These are phyloP conservation scores for Pseudoneurospora amorphoporcata DNA, from an alignment of 495 filamentous ascomycete species.

Conservation along the genomic window DNA sequence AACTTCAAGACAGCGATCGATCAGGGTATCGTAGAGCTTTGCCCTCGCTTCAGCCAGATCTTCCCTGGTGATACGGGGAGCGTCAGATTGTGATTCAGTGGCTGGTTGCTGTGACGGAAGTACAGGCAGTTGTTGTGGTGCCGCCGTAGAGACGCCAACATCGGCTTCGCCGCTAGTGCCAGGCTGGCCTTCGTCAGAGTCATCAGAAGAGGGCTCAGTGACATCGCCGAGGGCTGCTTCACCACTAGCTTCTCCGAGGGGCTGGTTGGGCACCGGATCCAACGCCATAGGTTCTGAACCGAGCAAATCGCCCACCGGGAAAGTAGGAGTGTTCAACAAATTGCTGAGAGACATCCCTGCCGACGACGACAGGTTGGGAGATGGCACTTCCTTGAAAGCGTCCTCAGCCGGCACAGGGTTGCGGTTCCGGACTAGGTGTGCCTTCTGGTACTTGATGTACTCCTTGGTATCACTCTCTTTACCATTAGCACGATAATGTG, in stretches of 20 bases:
- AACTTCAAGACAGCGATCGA: slow-evolving; percentile 83
- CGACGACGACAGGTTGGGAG: slow-evolving; percentile 6
- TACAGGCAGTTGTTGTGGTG: neutral
- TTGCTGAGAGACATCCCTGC: slow-evolving; percentile 2
- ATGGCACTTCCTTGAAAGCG: slow-evolving; percentile 10
- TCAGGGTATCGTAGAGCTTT: slow-evolving; percentile 61
- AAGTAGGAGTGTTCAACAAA: neutral
- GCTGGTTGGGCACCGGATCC: slow-evolving; percentile 13
- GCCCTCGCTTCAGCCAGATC: slow-evolving; percentile 73
- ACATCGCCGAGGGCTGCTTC: slow-evolving; percentile 12
- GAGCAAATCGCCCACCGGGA: neutral
- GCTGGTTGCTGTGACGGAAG: slow-evolving; percentile 1
- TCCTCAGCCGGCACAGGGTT: slow-evolving; percentile 59
- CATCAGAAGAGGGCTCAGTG: slow-evolving; percentile 13
- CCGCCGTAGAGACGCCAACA: neutral
- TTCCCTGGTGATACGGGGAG: slow-evolving; percentile 50
- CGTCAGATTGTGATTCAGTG: neutral
- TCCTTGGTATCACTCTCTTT: slow-evolving; percentile 47
- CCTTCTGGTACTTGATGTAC: slow-evolving; percentile 57
- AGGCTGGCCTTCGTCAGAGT: slow-evolving; percentile 10
- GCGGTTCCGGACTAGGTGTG: slow-evolving; percentile 32
- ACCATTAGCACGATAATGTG: slow-evolving; percentile 72
- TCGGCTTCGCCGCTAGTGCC: slow-evolving; percentile 6
- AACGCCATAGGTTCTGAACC: slow-evolving; percentile 21
- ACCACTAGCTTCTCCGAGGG: slow-evolving; percentile 10